phyloP scores from a whole-genome alignment of 23 red algal genomes.

The Porphyridium purpureum region DNA sequence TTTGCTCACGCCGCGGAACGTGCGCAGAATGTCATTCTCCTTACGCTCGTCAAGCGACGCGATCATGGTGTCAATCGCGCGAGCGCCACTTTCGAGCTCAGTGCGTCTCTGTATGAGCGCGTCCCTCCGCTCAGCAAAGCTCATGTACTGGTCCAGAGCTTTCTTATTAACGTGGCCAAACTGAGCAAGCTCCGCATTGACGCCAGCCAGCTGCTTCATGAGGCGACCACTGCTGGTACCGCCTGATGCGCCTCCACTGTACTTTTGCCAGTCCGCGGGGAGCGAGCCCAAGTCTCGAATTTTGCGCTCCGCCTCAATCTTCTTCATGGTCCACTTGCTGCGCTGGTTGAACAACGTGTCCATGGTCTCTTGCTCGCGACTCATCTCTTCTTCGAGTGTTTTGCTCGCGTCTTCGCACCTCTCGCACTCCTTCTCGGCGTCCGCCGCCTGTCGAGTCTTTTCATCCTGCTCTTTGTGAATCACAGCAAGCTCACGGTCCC shows the following conservation, averaged over 20 bases:
- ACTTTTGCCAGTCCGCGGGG: constrained; percentile 60
- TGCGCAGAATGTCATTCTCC: constrained; percentile 78
- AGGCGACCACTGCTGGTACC: constrained; percentile 9
- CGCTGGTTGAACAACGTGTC: constrained; percentile 37
- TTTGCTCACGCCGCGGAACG: constrained; percentile 71
- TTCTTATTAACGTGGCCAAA: constrained; percentile 96
- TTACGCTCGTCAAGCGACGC: constrained; percentile 76
- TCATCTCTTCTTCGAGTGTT: constrained; percentile 11
- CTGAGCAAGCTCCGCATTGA: constrained; percentile 42
- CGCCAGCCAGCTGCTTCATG: constrained; percentile 28
- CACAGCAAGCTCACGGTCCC: no score
- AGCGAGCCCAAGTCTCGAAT: constrained; percentile 75
- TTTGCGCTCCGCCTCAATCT: constrained; percentile 48
- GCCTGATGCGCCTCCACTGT: background rate
- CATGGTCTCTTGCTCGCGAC: constrained; percentile 37
- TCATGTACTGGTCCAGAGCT: constrained; percentile 87
- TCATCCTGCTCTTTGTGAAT: no score
- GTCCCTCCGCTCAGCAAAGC: constrained; percentile 74
- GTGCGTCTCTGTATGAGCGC: constrained; percentile 27
- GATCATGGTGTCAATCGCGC: constrained; percentile 69
- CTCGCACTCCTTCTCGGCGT: no score
- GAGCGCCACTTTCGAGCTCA: constrained; percentile 67
- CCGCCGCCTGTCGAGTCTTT: no score
- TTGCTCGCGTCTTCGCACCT: background rate
- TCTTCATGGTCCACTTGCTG: constrained; percentile 30